phyloP scores from a whole-genome alignment of 371 early-diverging fungal genomes.

The Smittium culicis region DNA sequence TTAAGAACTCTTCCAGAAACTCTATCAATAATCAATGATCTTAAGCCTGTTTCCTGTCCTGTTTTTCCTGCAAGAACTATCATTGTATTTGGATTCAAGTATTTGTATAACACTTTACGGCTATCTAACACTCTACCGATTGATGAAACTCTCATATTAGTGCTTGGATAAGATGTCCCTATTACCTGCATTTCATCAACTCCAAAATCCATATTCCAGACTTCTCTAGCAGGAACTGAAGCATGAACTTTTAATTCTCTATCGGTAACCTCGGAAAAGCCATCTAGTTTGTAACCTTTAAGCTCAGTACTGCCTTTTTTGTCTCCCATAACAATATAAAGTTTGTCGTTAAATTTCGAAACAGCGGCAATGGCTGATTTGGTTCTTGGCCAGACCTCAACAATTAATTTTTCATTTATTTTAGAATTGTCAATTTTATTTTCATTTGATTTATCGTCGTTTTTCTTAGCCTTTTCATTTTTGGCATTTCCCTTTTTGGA shows the following conservation, averaged over 20 bases:
- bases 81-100: conserved; percentile 80
- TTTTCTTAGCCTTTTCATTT: too few relatives aligned
- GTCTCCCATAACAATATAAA: conserved; percentile 28
- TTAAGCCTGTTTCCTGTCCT: conserved; percentile 24
- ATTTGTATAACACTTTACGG: conserved; percentile 89
- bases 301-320: conserved; percentile 18
- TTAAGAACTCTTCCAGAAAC: conserved; percentile 72
- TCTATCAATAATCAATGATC: conserved; percentile 63
- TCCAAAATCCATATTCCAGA: conserved; percentile 28
- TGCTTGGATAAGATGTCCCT: conserved; percentile 18
- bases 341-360: conserved; percentile 11
- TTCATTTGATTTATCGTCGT: too few relatives aligned
- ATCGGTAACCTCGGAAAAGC: conserved; percentile 8
- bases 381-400: conserved; percentile 1
- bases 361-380: background rate
- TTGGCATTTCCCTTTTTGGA: too few relatives aligned
- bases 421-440: too few relatives aligned
- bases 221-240: too few relatives aligned
- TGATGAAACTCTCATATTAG: conserved; percentile 53
- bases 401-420: background rate
- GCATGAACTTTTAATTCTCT: too few relatives aligned
- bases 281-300: conserved; percentile 18
- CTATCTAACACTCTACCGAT: conserved; percentile 84
- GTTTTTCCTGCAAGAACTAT: conserved; percentile 37
- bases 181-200: conserved; percentile 19